phyloP scores from a whole-genome alignment of 2,329 filamentous ascomycete genomes.

The Didymella lethalis region DNA sequence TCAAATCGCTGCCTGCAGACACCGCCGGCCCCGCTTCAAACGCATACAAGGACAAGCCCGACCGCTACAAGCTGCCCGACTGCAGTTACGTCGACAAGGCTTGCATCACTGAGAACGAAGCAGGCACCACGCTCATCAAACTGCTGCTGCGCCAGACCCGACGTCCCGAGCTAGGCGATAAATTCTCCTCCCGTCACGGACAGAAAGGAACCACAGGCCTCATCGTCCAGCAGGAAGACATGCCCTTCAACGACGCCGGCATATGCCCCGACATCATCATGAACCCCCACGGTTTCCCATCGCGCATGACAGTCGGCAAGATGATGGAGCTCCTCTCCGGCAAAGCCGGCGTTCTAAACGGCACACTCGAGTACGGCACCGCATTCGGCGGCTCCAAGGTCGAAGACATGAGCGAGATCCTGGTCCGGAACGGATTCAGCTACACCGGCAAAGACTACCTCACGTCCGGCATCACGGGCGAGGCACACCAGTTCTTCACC shows the following conservation, averaged over 20 bases:
- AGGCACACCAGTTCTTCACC: slow-evolving; percentile 92
- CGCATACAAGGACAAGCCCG: slow-evolving; percentile 70
- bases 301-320: slow-evolving; percentile 99
- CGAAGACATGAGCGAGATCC: slow-evolving; percentile 84
- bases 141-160: slow-evolving; percentile 96
- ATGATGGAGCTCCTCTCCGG: slow-evolving; percentile 94
- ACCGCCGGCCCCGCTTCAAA: slow-evolving; percentile 73
- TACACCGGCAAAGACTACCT: slow-evolving; percentile 98
- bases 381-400: slow-evolving; percentile 85
- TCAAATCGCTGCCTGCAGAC: slow-evolving; percentile 86
- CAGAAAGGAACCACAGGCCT: slow-evolving; percentile 98
- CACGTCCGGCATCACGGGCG: slow-evolving; percentile 92
- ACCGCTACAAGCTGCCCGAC: slow-evolving; percentile 84
- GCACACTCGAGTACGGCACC: slow-evolving; percentile 87
- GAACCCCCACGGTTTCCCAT: slow-evolving; percentile 99
- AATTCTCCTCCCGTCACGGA: slow-evolving; percentile 97
- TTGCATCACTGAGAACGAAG: slow-evolving; percentile 86
- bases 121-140: slow-evolving; percentile 87
- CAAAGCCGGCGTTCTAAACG: slow-evolving; percentile 88
- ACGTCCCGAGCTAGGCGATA: slow-evolving; percentile 93
- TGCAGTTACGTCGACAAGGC: slow-evolving; percentile 95
- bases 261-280: slow-evolving; percentile 99
- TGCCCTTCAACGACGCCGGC: slow-evolving; percentile 92
- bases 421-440: slow-evolving; percentile 88
- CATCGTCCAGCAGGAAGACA: slow-evolving; percentile 94